A percentile compares a stretch with the other conserved stretches of the same genome.
Evolutionary conservation across 768 basidiomycete species (phyloP).

Genomic region (Suillus weaverae): DNA sequence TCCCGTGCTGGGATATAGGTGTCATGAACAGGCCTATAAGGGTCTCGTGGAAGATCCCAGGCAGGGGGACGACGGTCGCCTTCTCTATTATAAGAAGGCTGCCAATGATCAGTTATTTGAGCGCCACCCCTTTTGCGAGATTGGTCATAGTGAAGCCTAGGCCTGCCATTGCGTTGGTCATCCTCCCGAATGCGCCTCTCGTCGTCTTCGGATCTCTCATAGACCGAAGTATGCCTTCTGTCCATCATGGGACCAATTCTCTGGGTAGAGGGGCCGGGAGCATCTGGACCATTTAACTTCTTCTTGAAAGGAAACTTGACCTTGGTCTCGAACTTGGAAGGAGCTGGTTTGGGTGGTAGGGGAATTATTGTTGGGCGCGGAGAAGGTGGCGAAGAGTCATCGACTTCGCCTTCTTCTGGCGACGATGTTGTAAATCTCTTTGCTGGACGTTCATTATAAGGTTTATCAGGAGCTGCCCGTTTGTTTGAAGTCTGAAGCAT

Average conservation of each 20-base stretch:
- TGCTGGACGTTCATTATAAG: slow-evolving; percentile 45
- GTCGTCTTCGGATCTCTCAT: slow-evolving; percentile 46
- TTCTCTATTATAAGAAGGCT: slow-evolving; percentile 22
- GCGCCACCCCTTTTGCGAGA: slow-evolving; percentile 5
- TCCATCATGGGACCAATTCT: slow-evolving; percentile 25
- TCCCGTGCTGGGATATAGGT: slow-evolving; percentile 23
- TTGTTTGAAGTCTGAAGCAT: slow-evolving; percentile 40
- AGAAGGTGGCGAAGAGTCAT: slow-evolving; percentile 45
- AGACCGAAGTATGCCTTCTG: slow-evolving; percentile 23
- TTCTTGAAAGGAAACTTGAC: slow-evolving; percentile 80
- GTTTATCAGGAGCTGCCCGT: slow-evolving; percentile 57
- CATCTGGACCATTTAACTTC: slow-evolving; percentile 37
- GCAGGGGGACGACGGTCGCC: slow-evolving; percentile 25
- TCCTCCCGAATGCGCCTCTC: slow-evolving; percentile 42
- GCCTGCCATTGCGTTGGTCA: slow-evolving; percentile 30
- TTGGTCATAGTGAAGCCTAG: slow-evolving; percentile 18
- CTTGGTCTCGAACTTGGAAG: slow-evolving; percentile 41
- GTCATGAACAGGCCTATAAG: slow-evolving; percentile 20
- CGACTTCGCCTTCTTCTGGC: slow-evolving; percentile 83
- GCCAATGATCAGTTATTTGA: slow-evolving; percentile 23
- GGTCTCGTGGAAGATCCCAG: slow-evolving; percentile 26
- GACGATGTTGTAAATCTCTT: slow-evolving; percentile 62
- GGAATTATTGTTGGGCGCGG: slow-evolving; percentile 18
- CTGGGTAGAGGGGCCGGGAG: slow-evolving; percentile 17
- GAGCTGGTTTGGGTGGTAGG: slow-evolving; percentile 38